Evolutionary conservation across 352 stramenopile genomes (phyloP).

Genomic region (Aphanomyces stellatus): DNA sequence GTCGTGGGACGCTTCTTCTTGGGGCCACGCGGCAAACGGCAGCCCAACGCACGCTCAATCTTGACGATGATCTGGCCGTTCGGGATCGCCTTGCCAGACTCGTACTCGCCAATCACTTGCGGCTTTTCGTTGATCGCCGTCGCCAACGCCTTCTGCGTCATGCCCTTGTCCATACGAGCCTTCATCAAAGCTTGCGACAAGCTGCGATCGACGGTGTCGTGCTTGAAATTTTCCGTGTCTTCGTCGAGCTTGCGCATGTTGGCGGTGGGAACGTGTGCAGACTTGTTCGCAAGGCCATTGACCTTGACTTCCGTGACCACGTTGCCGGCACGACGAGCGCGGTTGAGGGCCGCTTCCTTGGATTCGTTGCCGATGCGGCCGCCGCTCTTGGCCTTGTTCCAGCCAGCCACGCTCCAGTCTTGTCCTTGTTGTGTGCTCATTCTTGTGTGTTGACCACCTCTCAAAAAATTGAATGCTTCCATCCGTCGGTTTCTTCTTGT

Average conservation of each 20-base stretch:
- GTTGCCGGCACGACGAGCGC: constrained; percentile 55
- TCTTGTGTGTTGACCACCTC: constrained; percentile 21
- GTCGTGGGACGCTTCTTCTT: constrained; percentile 39
- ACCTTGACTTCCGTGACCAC: constrained; percentile 68
- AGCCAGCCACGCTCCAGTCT: constrained; percentile 65
- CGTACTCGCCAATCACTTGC: constrained; percentile 96
- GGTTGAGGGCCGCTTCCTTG: constrained; percentile 66
- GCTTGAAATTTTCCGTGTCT: constrained; percentile 85
- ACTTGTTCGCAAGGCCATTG: constrained; percentile 76
- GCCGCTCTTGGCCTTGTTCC: constrained; percentile 50
- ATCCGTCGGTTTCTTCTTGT: not conserved
- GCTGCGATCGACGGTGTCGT: constrained; percentile 73
- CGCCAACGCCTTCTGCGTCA: constrained; percentile 97
- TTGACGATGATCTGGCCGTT: constrained; percentile 97
- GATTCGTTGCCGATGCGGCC: constrained; percentile 34
- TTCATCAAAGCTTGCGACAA: constrained; percentile 92
- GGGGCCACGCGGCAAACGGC: constrained; percentile 66
- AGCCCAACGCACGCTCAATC: constrained; percentile 91
- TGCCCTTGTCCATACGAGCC: constrained; percentile 95
- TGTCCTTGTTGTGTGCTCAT: constrained; percentile 70
- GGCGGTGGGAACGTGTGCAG: constrained; percentile 55
- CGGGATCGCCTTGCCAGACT: constrained; percentile 95
- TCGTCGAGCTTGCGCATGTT: constrained; percentile 90
- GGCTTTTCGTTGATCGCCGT: constrained; percentile 95
- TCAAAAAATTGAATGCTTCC: not conserved